Evolutionary conservation across 805 yeast genomes (phyloP), one percentile per base, ranked within the genome.

Genomic region (Yarrowia sp.): DNA sequence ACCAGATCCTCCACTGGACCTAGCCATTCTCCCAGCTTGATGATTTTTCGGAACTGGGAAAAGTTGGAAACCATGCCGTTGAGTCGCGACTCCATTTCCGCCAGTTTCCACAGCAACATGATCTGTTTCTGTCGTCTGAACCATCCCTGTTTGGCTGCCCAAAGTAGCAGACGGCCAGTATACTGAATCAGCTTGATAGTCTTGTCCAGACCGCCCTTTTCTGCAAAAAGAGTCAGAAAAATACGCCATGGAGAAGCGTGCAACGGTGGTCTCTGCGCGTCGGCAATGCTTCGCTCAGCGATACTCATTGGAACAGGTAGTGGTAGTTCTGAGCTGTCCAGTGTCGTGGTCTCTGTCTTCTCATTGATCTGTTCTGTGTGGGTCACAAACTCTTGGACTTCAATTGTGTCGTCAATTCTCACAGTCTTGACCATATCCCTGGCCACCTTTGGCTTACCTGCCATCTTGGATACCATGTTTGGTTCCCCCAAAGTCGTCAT

Each of bases 21-120:
- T 24, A 71, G 30, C 74, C 74, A 73, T 62, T 72, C 72, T 26
- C 72, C 73, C 19, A 73, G 64, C 44, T 73, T 69, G 43, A 73
- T 71, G 52, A 73, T 65, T 58, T 71, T 71, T 41, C 76, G 70
- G 35, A 73, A 73, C 68, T 66, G 67, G 14, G 73, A 70, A 10
- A 73, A 65, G 33, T 72, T 67, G 14, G 70, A 65, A 6, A 68
- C 71, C 59, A 71, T 52, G 9, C 71, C 70, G 10, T 62, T 62
- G n/a, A 72, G 49, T 7, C 64, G 22, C 3, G 54, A 9, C 19
- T 61, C 56, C 21, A 61, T 26, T 7, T 61, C 64, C 0, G 24
- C 12, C n/a, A 58, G 41, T 10, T 58, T 19, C 35, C 33, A 58
- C n/a, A 61, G 26, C 19, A 36, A 7, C 33, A 28, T 11, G 16